Conservation (phyloP, 148 eudicot species). For the Rhododendron mucronatum region DNA sequence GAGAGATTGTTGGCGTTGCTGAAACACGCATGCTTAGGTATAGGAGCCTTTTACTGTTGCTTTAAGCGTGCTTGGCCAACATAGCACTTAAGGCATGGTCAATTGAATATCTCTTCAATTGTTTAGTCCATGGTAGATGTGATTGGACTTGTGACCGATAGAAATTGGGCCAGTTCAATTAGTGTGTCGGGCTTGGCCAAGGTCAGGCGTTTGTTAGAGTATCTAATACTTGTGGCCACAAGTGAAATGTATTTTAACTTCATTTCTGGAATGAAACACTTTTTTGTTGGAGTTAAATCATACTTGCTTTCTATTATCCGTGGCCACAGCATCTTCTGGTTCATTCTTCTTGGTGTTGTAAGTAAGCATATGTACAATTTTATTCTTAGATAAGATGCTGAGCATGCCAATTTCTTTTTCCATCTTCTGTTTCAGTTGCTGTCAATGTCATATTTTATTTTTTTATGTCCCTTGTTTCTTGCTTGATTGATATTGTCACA, state of each 20-base stretch:
- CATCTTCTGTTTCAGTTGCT: neutral
- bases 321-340: neutral
- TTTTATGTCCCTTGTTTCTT: neutral
- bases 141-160: neutral
- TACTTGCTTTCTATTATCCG: neutral
- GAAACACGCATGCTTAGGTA: neutral
- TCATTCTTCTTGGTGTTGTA: neutral
- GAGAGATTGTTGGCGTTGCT: neutral
- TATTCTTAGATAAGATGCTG: neutral
- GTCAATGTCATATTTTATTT: neutral
- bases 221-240: neutral
- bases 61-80: neutral
- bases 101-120: neutral
- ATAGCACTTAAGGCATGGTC: neutral
- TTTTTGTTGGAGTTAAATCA: neutral
- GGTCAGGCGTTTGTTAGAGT: neutral
- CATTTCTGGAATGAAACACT: neutral
- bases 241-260: neutral
- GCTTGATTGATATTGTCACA: neutral
- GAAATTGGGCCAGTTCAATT: neutral
- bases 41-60: neutral
- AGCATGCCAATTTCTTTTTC: neutral
- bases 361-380: neutral
- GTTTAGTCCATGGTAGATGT: neutral
- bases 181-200: neutral